Evolutionary conservation across 1,284 basidiomycete species (phyloP), one percentile per base, ranked within the genome.

Genomic region (Blastosporella zonata): DNA sequence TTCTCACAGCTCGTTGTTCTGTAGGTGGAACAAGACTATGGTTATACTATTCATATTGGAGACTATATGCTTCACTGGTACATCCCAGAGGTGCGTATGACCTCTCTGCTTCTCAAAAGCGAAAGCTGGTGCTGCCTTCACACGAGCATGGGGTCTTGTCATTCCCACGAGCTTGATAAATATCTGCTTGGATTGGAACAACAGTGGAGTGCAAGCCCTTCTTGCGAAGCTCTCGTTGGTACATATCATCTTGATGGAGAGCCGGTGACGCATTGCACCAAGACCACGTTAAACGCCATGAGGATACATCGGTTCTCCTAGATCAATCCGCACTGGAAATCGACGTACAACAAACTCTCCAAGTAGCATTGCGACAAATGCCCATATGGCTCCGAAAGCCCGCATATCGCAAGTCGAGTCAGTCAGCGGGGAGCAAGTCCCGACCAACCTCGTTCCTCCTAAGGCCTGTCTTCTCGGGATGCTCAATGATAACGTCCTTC

Each of bases 21-120:
- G n/a, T 27, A 67, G 66, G 55, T 69, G 34, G 67, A 69, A 40
- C 68, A 69, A 59, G 61, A 63, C 2, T 48, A 59, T 31, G 67
- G 64, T 6, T 34, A 27, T 39, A 2, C 33, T 21, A 38, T 62
- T 27, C 46, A 57, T 3, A 63, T 69, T 15, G 67, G 66, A 10
- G 64, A 66, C n/a, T 48, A 60, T 23, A 25, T 55, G 10, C 13
- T 49, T 4, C 42, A 43, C 10, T 49, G 35, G 13, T 65, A 62
- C 38, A 35, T 56, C 8, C 43, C 45, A 34, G 63, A 63, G 35
- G 20, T 50, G 3, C 6, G 49, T 15, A 31, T 39, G 8, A 47
- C 13, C n/a, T n/a, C n/a, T n/a, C n/a, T n/a, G n/a, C n/a, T n/a
- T n/a, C n/a, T n/a, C n/a, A n/a, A n/a, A n/a, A n/a, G n/a, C n/a